phyloP scores from a whole-genome alignment of 208 protist species.

The Trypanosoma theileri region DNA sequence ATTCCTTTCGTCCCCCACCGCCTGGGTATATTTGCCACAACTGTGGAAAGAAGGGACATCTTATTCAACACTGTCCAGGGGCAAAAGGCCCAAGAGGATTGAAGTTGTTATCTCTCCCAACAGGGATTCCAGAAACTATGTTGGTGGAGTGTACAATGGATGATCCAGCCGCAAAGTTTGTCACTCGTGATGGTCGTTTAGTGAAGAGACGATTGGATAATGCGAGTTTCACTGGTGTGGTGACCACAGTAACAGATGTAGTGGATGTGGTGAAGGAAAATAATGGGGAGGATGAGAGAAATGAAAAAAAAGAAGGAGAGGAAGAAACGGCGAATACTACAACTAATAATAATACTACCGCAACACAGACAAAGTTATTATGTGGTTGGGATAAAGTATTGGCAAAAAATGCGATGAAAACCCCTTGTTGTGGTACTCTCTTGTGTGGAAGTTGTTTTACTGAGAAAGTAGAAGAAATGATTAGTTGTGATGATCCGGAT shows the following conservation, averaged over 20 bases:
- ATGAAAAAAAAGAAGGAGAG: background rate
- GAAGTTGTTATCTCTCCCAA: constrained; percentile 71
- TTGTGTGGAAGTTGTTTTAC: constrained; percentile 74
- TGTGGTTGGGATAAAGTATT: constrained; percentile 60
- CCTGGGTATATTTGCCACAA: constrained; percentile 87
- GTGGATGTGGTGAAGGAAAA: background rate
- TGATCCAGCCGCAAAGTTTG: constrained; percentile 86
- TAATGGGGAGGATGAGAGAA: background rate
- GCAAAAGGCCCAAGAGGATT: constrained; percentile 49
- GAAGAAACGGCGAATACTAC: constrained; percentile 9
- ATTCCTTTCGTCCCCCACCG: constrained; percentile 68
- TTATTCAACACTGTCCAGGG: constrained; percentile 83
- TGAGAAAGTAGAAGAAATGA: constrained; percentile 49
- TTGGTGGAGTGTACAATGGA: constrained; percentile 86
- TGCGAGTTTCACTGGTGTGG: constrained; percentile 51
- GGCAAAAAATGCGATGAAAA: constrained; percentile 64
- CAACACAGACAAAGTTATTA: constrained; percentile 7
- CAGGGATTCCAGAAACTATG: constrained; percentile 87
- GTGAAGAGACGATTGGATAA: constrained; percentile 78
- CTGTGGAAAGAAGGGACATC: constrained; percentile 83
- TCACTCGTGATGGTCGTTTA: constrained; percentile 74
- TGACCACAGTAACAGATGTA: constrained; percentile 7
- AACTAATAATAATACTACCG: background rate
- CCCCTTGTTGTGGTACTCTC: constrained; percentile 63
- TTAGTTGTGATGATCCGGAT: constrained; percentile 35